Base-by-base conservation (phyloP, 2,329 filamentous ascomycete species). In the Chaetomium sp. region DNA sequence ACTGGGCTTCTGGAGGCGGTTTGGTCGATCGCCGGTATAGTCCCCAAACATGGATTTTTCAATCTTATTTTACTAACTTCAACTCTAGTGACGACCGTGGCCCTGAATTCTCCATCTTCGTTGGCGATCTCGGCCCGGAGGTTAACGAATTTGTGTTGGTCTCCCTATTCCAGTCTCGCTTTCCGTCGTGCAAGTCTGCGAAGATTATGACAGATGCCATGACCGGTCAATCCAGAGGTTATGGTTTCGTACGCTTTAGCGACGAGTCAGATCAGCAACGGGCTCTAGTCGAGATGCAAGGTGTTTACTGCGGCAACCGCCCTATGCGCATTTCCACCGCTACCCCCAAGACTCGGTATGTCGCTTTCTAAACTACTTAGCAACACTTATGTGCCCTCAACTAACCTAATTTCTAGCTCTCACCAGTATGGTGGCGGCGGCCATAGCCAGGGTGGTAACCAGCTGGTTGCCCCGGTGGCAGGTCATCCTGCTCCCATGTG, bases 181-280 rank as follows among this genome's bases (percentile, higher is more conserved):
- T 95, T 79, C 88, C 88, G 0, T 95, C 91, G 7, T 97, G 92
- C 88, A 97, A 97, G 79, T 96, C 91, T 40, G 94, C 94, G 68
- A 99, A 99, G 82, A 99, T 99, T 75, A 99, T 99, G 94, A 96
- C 92, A 59, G 94, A 99, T 69, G 92, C 94, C 59, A 94, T 97
- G 75, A 95, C 88, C 61, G 94, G 94, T 66, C 92, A 97, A 82
- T 96, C 91, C 61, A 91, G 94, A 61, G 94, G 94, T 55, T 99
- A 99, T 68, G 94, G 94, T 47, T 99, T 99, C 67, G 94, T 99
- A 52, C 90, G 94, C 64, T 99, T 99, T 77, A 90, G 90, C 52
- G 90, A 95, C 64, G 92, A 97, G 77, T 83, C 85, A 64, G 94
- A 99, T 69, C 92, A 97, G 78, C 92, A 99, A 78, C 89, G 91